Conservation (phyloP, 2,329 filamentous ascomycete species). For the Dactylellina cionopaga region DNA sequence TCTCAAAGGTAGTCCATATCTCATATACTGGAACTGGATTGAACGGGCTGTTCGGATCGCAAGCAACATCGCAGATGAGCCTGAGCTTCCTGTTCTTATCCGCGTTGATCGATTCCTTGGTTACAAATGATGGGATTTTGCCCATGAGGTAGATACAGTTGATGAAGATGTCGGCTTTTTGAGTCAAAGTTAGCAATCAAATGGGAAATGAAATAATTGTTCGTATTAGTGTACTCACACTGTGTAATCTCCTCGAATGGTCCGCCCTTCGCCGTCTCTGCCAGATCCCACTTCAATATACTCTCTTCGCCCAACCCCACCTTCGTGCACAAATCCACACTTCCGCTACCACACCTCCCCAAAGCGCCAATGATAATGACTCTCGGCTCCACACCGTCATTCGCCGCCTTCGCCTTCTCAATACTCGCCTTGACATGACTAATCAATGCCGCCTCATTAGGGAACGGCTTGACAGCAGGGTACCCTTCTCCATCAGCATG, state of each 20-base stretch:
- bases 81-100: slow-evolving; percentile 75
- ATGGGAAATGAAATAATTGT: too few relatives aligned
- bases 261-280: slow-evolving; percentile 78
- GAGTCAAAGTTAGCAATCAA: slow-evolving; percentile 32
- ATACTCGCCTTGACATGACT: slow-evolving; percentile 77
- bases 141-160: slow-evolving; percentile 89
- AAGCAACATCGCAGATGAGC: slow-evolving; percentile 82
- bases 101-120: slow-evolving; percentile 72
- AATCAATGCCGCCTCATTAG: slow-evolving; percentile 78
- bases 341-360: slow-evolving; percentile 85
- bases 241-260: slow-evolving; percentile 82
- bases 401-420: slow-evolving; percentile 70
- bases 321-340: slow-evolving; percentile 79
- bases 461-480: slow-evolving; percentile 67
- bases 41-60: slow-evolving; percentile 77
- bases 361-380: slow-evolving; percentile 85
- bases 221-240: too few relatives aligned
- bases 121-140: slow-evolving; percentile 83
- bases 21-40: slow-evolving; percentile 83
- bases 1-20: slow-evolving; percentile 84
- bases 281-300: slow-evolving; percentile 80
- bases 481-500: slow-evolving; percentile 69
- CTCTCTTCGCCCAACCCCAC: slow-evolving; percentile 76
- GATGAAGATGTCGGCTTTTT: slow-evolving; percentile 73
- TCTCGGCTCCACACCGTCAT: slow-evolving; percentile 74